phyloP scores from a whole-genome alignment of 1,139 yeast species.

The Suhomyces chickasaworum region DNA sequence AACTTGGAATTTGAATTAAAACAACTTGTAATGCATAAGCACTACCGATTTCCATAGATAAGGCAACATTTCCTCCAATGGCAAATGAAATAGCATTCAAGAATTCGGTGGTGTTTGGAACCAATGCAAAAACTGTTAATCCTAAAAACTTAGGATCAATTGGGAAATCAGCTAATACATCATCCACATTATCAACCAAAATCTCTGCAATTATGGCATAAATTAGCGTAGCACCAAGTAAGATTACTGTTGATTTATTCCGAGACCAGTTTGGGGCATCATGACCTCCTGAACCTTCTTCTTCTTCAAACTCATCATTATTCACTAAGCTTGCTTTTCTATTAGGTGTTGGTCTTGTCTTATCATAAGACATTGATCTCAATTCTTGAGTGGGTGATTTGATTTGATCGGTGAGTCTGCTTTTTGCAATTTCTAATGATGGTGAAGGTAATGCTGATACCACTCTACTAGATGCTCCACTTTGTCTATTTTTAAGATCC shows the following conservation, averaged over 20 bases:
- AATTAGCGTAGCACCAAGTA: slow-evolving; percentile 78
- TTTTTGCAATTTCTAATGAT: slow-evolving; percentile 24
- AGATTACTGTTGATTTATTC: slow-evolving; percentile 78
- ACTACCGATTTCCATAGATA: slow-evolving; percentile 96
- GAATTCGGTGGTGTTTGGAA: slow-evolving; percentile 96
- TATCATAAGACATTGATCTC: slow-evolving; percentile 2
- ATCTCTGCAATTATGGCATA: slow-evolving; percentile 96
- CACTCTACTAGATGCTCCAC: slow-evolving; percentile 9
- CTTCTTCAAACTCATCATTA: slow-evolving; percentile 29
- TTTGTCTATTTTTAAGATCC: slow-evolving; percentile 11
- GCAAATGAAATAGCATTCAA: slow-evolving; percentile 97
- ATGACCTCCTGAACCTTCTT: slow-evolving; percentile 64
- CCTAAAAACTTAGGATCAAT: slow-evolving; percentile 91
- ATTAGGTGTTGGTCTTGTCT: slow-evolving; percentile 7
- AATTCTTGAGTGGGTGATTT: slow-evolving; percentile 5
- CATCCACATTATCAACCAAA: slow-evolving; percentile 90
- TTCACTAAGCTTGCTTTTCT: slow-evolving; percentile 14
- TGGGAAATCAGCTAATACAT: slow-evolving; percentile 73
- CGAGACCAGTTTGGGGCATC: slow-evolving; percentile 98
- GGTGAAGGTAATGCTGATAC: slow-evolving; percentile 21
- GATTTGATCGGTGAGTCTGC: slow-evolving; percentile 6
- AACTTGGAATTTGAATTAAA: slow-evolving; percentile 86
- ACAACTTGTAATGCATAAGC: slow-evolving; percentile 98
- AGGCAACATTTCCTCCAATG: slow-evolving; percentile 90
- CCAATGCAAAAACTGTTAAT: slow-evolving; percentile 89